phyloP scores from a whole-genome alignment of 1,284 basidiomycete species.

The Cutaneotrichosporon sp. region DNA sequence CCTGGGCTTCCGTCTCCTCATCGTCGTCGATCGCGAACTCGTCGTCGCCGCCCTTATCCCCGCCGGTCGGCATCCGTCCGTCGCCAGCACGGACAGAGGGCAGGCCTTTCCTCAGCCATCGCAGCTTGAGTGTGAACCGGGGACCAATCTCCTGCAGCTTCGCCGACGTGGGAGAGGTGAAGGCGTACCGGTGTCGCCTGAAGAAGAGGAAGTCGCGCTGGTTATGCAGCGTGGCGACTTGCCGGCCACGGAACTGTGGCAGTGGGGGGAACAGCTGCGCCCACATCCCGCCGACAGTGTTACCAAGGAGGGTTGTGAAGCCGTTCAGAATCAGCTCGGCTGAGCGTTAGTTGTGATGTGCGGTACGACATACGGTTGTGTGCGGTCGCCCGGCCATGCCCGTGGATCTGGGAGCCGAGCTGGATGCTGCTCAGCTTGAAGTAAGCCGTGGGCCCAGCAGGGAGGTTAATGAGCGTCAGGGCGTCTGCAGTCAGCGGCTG shows the following conservation, averaged over 20 bases:
- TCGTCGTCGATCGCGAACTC: slow-evolving; percentile 32
- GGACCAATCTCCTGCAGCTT: slow-evolving; percentile 97
- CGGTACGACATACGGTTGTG: slow-evolving; percentile 51
- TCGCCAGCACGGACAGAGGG: slow-evolving; percentile 61
- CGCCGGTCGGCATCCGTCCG: slow-evolving; percentile 42
- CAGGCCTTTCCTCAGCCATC: slow-evolving; percentile 81
- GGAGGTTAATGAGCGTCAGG: slow-evolving; percentile 85
- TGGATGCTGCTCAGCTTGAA: slow-evolving; percentile 90
- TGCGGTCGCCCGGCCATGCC: slow-evolving; percentile 84
- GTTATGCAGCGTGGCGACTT: slow-evolving; percentile 96
- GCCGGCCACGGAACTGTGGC: slow-evolving; percentile 92
- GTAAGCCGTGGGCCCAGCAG: slow-evolving; percentile 88
- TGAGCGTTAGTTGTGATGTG: slow-evolving; percentile 6
- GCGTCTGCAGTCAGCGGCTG: slow-evolving; percentile 58
- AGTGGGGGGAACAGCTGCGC: slow-evolving; percentile 92
- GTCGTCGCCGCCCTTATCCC: slow-evolving; percentile 57
- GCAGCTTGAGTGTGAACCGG: slow-evolving; percentile 89
- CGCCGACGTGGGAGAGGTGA: slow-evolving; percentile 84
- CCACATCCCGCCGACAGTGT: slow-evolving; percentile 87
- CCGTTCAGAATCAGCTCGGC: slow-evolving; percentile 92
- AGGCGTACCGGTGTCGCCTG: slow-evolving; percentile 91
- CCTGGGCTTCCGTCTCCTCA: slow-evolving; percentile 25
- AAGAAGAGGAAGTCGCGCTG: slow-evolving; percentile 99
- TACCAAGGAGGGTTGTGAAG: slow-evolving; percentile 90
- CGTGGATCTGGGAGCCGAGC: slow-evolving; percentile 78